Base-by-base conservation (phyloP, 805 yeast species). In the Candida stauntonica region DNA sequence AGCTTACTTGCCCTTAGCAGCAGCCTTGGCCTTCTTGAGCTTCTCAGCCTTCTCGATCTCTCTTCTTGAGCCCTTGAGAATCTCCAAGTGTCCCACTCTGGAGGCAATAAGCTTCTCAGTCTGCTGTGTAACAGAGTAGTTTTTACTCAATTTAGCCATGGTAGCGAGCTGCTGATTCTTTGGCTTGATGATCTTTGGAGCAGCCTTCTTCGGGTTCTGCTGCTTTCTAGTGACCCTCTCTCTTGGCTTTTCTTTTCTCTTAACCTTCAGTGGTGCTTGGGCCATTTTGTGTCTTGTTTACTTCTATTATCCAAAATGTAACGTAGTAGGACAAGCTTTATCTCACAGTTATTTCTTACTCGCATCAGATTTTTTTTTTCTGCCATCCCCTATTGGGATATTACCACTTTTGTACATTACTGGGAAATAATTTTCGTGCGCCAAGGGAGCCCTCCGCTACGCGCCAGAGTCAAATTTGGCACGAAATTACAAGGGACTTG, bases 81-180 rank as follows among this genome's bases (percentile, higher is more conserved):
- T 60, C 64, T 91, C 99, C 53, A 91, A 71, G 61, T 91, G 98
- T 18, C 99, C 99, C 7, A 91, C 97, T 59, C 91, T 75, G 40
- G 94, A 72, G 2, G 97, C 81, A 50, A 91, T 77, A 41, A 87
- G 70, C 64, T 78, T 87, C 63, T 91, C 99, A 3, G 98, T 91
- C 4, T 76, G 56, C 63, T 68, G 58, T 67, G 76, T 50, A 69
- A 66, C 57, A 2, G 70, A 66, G 19, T 63, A 57, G 29, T 71
- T 67, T 58, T 79, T 81, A 35, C 72, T 66, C 41, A 83, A 64
- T 50, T 77, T 77, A 41, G 72, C 69, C 46, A 79, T 65, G 42
- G 71, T 73, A 29, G 70, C 67, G 7, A 70, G 62, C 15, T 68
- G 66, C 28, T 71, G 65, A 56, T 79, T 85, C 59, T 77, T 81